Percentiles rank a stretch among this genome's conserved stretches.
phyloP scores from a whole-genome alignment of 495 filamentous ascomycete genomes.

The Hypoxylon rickii region DNA sequence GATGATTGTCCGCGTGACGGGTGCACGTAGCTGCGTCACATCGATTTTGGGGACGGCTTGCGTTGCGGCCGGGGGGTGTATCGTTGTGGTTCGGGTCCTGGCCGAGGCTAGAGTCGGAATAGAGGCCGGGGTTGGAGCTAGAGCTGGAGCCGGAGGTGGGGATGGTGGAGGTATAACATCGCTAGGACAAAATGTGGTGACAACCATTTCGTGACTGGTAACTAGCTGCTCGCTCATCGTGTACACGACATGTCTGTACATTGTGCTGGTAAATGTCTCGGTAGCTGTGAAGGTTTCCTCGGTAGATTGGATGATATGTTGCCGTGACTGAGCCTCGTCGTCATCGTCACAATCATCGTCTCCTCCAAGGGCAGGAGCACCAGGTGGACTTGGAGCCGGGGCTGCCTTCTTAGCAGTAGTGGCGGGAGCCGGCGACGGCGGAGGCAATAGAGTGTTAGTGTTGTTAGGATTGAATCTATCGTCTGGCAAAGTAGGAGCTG shows the following conservation, averaged over 20 bases:
- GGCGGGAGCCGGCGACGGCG: background rate
- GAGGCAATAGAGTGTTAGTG: background rate
- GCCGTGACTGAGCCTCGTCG: no score
- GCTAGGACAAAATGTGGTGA: conserved; percentile 29
- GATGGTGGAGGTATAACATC: conserved; percentile 2
- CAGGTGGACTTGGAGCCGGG: background rate
- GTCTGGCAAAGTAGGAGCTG: background rate
- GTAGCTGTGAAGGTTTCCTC: conserved; percentile 7
- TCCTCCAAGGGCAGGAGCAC: no score
- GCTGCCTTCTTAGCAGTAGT: conserved; percentile 3
- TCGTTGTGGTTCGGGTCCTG: background rate
- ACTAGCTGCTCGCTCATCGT: conserved; percentile 7
- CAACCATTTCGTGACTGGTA: conserved; percentile 16
- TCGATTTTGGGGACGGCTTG: background rate
- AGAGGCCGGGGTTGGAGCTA: background rate
- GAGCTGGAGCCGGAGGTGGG: background rate
- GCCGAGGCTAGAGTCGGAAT: background rate
- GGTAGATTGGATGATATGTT: background rate
- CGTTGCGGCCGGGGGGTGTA: background rate
- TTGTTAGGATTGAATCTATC: background rate
- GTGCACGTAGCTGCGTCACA: background rate
- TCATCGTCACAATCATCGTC: conserved; percentile 12
- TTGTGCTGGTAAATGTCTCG: conserved; percentile 24
- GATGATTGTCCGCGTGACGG: background rate
- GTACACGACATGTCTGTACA: conserved; percentile 20